phyloP scores from a whole-genome alignment of 2,329 filamentous ascomycete species.

The Alternaria arbusti region DNA sequence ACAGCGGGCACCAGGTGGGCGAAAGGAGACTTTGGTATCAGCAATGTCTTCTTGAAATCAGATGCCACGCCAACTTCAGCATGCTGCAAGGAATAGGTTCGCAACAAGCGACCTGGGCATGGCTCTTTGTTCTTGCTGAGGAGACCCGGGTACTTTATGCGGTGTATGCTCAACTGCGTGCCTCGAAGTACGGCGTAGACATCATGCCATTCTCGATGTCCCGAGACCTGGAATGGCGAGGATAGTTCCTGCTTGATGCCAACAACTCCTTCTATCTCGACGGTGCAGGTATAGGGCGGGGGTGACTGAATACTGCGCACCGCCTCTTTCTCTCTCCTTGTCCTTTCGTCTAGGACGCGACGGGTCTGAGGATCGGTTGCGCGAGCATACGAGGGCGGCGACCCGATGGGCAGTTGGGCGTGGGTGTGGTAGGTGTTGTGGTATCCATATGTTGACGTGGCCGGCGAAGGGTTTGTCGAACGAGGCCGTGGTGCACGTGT shows the following conservation, averaged over 20 bases:
- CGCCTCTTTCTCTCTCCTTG: constrained; percentile 24
- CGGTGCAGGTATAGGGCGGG: constrained; percentile 46
- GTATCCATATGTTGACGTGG: constrained; percentile 47
- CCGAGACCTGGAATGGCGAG: constrained; percentile 67
- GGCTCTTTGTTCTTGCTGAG: constrained; percentile 58
- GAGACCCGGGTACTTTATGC: constrained; percentile 62
- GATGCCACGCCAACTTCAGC: constrained; percentile 77
- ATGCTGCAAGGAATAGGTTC: constrained; percentile 74
- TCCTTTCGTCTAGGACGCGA: constrained; percentile 28
- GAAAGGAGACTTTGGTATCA: constrained; percentile 53
- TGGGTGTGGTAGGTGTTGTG: constrained; percentile 53
- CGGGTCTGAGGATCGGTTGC: constrained; percentile 32
- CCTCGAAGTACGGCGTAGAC: constrained; percentile 70
- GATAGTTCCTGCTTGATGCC: constrained; percentile 70
- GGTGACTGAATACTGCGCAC: constrained; percentile 29
- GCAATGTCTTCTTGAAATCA: constrained; percentile 68
- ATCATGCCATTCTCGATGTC: constrained; percentile 68
- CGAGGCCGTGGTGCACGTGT: constrained; percentile 20
- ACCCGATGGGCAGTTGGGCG: constrained; percentile 30
- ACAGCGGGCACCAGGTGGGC: constrained; percentile 53
- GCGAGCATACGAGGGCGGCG: constrained; percentile 42
- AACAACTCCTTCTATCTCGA: constrained; percentile 44
- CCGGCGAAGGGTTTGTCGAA: constrained; percentile 23
- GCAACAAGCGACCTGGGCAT: constrained; percentile 65
- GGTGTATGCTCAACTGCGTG: constrained; percentile 71